Conservation (phyloP, 2,329 filamentous ascomycete genomes). For the Shiraia bambusicola region DNA sequence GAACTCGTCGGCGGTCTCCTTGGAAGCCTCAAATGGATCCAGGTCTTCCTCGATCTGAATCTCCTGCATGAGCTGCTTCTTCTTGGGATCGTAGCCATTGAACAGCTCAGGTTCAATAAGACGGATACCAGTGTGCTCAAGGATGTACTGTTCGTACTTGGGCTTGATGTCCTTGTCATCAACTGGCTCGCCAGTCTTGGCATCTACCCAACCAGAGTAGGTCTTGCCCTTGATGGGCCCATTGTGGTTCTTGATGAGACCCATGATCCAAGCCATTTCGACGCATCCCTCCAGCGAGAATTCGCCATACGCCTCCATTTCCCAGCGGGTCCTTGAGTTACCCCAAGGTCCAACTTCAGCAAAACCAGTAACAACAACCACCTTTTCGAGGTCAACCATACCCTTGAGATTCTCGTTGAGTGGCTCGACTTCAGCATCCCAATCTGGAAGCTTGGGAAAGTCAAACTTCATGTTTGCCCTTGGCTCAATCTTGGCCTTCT, state of each 20-base stretch:
- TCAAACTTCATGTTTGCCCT: constrained; percentile 98
- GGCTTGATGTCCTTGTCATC: constrained; percentile 97
- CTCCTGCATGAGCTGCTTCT: constrained; percentile 97
- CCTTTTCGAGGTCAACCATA: constrained; percentile 98
- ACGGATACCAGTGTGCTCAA: constrained; percentile 96
- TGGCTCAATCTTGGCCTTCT: constrained; percentile 89
- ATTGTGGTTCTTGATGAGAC: constrained; percentile 98
- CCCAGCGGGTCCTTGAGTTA: constrained; percentile 96
- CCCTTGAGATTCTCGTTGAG: constrained; percentile 87
- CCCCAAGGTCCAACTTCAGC: constrained; percentile 96
- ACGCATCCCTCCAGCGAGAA: constrained; percentile 98
- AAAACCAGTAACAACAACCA: constrained; percentile 96
- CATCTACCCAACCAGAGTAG: constrained; percentile 95
- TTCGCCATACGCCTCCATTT: constrained; percentile 96
- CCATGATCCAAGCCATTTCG: constrained; percentile 99
- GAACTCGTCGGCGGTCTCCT: constrained; percentile 97
- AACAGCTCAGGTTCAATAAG: constrained; percentile 97
- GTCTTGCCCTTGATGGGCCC: constrained; percentile 92
- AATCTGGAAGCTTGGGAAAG: constrained; percentile 87
- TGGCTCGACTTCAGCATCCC: constrained; percentile 86
- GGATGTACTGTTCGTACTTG: constrained; percentile 95
- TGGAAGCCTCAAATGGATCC: constrained; percentile 94
- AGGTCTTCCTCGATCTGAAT: constrained; percentile 97
- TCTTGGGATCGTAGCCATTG: constrained; percentile 93
- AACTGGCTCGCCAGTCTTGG: constrained; percentile 90